phyloP scores from a whole-genome alignment of 768 basidiomycete species.

The Boletus barrowsii region DNA sequence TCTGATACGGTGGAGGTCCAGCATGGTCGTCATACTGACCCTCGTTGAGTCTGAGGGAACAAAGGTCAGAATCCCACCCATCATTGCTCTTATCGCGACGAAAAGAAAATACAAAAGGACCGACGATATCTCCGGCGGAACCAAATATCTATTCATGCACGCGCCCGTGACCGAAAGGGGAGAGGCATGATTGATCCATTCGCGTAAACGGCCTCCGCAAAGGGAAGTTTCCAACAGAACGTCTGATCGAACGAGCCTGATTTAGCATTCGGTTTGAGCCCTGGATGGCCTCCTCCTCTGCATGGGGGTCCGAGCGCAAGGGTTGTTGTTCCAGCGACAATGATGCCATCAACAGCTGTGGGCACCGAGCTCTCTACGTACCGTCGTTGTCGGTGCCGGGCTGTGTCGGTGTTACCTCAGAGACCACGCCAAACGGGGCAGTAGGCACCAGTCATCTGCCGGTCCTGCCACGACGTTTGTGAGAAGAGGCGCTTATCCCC shows the following conservation, averaged over 20 bases:
- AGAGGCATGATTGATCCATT: no score
- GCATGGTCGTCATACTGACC: no score
- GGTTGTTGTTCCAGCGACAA: conserved; percentile 4
- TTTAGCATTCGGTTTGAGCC: conserved; percentile 20
- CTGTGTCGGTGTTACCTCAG: conserved; percentile 14
- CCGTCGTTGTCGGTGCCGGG: conserved; percentile 13
- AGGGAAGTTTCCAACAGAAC: conserved; percentile 29
- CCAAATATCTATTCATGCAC: conserved; percentile 1
- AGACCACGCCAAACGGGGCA: not conserved
- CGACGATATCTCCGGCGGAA: conserved; percentile 14
- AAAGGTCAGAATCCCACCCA: not conserved
- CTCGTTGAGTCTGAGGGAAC: not conserved
- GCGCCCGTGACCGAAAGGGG: conserved; percentile 12
- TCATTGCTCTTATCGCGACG: conserved; percentile 1
- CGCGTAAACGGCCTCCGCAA: conserved; percentile 15
- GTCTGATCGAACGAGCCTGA: conserved; percentile 19
- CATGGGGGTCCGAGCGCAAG: not conserved
- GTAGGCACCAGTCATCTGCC: not conserved
- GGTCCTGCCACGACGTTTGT: conserved; percentile 3
- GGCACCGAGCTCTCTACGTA: not conserved
- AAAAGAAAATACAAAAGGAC: not conserved
- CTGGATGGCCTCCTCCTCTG: not conserved
- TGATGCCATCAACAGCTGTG: conserved; percentile 9
- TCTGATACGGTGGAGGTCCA: no score
- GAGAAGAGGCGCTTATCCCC: conserved; percentile 5